These are phyloP conservation scores for Colletotrichum tabaci DNA, from an alignment of 2,329 filamentous ascomycete genomes.

Conservation along the genomic window DNA sequence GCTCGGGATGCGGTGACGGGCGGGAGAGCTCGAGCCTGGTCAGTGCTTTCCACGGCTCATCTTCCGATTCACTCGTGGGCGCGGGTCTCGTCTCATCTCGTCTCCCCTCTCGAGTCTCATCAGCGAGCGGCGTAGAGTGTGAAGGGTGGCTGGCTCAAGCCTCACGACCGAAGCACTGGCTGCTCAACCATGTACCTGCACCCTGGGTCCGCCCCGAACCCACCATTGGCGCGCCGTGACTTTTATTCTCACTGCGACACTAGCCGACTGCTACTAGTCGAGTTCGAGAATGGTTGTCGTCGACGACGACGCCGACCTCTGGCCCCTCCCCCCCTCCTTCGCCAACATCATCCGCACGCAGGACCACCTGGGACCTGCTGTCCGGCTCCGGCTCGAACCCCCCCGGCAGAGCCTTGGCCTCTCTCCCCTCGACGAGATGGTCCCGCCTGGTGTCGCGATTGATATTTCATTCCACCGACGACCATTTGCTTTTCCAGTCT, in stretches of 20 bases:
- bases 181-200: not conserved
- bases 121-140: slow-evolving; percentile 21
- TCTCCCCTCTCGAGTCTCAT: not conserved
- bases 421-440: not conserved
- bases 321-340: slow-evolving; percentile 45
- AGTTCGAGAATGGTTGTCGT: slow-evolving; percentile 26
- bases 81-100: too few relatives aligned
- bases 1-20: slow-evolving; percentile 8
- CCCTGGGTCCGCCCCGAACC: not conserved
- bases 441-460: not conserved
- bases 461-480: not conserved
- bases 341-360: not conserved
- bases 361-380: slow-evolving; percentile 12
- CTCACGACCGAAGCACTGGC: slow-evolving; percentile 29
- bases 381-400: slow-evolving; percentile 33
- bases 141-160: slow-evolving; percentile 6
- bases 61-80: slow-evolving; percentile 27
- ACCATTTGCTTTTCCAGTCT: not conserved
- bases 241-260: slow-evolving; percentile 23
- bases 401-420: slow-evolving; percentile 22
- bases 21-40: not conserved
- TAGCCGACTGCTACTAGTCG: slow-evolving; percentile 18
- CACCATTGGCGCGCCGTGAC: slow-evolving; percentile 16
- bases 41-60: slow-evolving; percentile 23
- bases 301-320: too few relatives aligned